Conservation (phyloP, 352 stramenopile genomes). For the Blastocystis sp. region DNA sequence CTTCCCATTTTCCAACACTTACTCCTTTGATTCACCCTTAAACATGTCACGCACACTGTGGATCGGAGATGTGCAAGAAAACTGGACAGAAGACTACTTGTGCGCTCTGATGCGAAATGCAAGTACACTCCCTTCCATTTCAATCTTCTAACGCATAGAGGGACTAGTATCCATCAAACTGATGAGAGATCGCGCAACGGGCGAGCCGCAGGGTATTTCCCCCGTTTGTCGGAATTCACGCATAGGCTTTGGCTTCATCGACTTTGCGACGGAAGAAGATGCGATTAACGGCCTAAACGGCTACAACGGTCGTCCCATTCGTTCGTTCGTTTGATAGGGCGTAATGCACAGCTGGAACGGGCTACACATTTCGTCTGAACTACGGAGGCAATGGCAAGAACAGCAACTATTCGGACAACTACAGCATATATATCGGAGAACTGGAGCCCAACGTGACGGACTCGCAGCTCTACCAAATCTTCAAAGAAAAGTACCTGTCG, state of each 20-base stretch:
- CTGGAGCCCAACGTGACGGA: constrained; percentile 51
- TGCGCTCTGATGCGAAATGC: constrained; percentile 65
- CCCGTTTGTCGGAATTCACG: background rate
- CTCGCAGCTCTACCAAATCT: constrained; percentile 38
- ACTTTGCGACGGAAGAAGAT: constrained; percentile 67
- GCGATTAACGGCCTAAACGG: constrained; percentile 56
- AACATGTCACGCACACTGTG: constrained; percentile 59
- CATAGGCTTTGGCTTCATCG: constrained; percentile 63
- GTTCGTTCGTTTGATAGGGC: background rate
- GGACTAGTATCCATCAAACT: constrained; percentile 57
- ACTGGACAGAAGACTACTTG: constrained; percentile 66
- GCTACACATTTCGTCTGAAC: constrained; percentile 66
- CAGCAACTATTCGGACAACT: constrained; percentile 30
- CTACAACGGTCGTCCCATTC: constrained; percentile 66
- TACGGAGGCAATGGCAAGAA: constrained; percentile 34
- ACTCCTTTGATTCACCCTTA: too few relatives aligned
- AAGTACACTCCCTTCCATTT: background rate
- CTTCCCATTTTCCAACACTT: too few relatives aligned
- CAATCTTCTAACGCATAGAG: background rate
- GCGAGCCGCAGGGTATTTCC: constrained; percentile 39
- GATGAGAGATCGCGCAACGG: constrained; percentile 58
- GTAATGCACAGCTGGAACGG: constrained; percentile 46
- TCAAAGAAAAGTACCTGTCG: constrained; percentile 59
- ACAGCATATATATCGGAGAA: constrained; percentile 56
- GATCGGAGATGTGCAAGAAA: constrained; percentile 68